Conservation (phyloP, 140 eudicot species). For the Cichorium intybus region DNA sequence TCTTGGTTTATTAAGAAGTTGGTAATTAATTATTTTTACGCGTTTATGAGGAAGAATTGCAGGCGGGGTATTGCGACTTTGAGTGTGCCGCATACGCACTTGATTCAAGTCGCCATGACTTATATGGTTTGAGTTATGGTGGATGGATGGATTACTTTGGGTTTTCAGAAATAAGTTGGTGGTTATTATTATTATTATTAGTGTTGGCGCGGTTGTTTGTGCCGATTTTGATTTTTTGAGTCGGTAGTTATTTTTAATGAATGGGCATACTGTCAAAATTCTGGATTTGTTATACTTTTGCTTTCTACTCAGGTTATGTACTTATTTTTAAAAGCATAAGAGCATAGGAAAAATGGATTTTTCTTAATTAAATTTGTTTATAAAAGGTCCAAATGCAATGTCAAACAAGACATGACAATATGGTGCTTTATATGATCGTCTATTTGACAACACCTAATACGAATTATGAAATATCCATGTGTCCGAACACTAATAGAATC, state of each 20-base stretch:
- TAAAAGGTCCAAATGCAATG: too few relatives aligned
- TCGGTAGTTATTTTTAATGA: constrained; percentile 25
- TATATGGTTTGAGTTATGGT: constrained; percentile 70
- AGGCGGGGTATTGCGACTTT: constrained; percentile 84
- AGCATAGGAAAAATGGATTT: neutral
- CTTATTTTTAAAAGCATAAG: neutral
- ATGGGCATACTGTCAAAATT: neutral
- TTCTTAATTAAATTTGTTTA: too few relatives aligned
- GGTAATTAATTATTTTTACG: constrained; percentile 82
- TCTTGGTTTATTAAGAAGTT: constrained; percentile 94
- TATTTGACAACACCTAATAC: too few relatives aligned
- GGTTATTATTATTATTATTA: neutral
- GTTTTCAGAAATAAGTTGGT: constrained; percentile 22
- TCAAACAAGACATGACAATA: too few relatives aligned
- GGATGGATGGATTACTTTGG: neutral
- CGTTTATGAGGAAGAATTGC: constrained; percentile 85
- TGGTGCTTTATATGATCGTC: too few relatives aligned
- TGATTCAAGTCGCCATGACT: constrained; percentile 92
- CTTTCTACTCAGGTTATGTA: neutral
- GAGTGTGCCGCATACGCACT: constrained; percentile 83
- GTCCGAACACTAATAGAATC: neutral
- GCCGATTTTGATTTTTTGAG: constrained; percentile 30
- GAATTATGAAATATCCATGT: too few relatives aligned
- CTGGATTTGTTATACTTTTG: neutral
- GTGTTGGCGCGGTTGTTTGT: constrained; percentile 21